Percentiles rank a stretch among this genome's conserved stretches.
These are phyloP conservation scores for Dacryopinax spathularia DNA, from an alignment of 768 basidiomycete species.

Conservation along the genomic window DNA sequence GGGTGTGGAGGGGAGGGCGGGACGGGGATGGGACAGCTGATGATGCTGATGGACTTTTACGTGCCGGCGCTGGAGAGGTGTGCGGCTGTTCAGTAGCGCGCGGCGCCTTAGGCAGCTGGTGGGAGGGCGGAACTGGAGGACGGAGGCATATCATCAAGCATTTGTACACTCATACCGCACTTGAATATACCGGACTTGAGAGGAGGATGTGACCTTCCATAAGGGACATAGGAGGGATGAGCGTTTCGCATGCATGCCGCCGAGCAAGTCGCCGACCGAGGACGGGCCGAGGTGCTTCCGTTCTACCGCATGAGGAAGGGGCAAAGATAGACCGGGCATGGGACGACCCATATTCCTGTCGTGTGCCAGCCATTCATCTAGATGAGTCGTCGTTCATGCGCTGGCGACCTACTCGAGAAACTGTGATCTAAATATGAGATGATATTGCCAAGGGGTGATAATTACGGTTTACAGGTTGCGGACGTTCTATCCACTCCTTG, in stretches of 20 bases:
- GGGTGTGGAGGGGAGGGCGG: not conserved
- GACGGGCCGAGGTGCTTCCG: not conserved
- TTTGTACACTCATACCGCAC: not conserved
- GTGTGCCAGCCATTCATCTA: no score
- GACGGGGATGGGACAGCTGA: not conserved
- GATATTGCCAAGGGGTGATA: no score
- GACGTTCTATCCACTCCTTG: no score
- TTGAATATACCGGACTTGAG: not conserved
- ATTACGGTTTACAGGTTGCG: no score
- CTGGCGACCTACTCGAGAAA: no score
- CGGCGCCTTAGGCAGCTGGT: not conserved
- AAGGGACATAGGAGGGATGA: not conserved
- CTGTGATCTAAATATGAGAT: no score
- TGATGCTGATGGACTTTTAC: conserved; percentile 2
- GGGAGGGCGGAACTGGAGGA: not conserved
- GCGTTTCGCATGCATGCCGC: not conserved
- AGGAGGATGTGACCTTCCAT: not conserved
- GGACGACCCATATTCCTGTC: no score
- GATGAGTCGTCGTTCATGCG: no score
- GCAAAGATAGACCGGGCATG: no score
- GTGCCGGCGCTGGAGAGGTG: not conserved
- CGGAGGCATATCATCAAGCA: not conserved
- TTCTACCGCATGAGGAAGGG: no score
- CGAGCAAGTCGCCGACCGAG: not conserved
- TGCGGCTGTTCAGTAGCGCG: not conserved